These are phyloP conservation scores for Pleurozium schreberi DNA, from an alignment of 225 moss, liverwort and hornwort genomes.

Conservation along the genomic window DNA sequence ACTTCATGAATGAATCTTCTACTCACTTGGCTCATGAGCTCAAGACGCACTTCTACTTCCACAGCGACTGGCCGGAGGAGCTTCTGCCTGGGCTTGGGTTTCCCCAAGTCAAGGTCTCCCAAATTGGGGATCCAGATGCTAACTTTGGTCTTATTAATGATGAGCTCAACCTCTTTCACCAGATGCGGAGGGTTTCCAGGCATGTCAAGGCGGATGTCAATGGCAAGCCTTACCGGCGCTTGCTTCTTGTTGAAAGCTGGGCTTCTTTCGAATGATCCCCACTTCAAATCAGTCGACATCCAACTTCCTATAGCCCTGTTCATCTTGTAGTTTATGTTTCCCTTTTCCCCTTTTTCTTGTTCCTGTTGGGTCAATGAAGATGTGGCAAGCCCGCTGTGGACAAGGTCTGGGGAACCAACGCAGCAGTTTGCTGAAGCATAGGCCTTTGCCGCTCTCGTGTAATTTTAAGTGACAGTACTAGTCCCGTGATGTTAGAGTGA, in stretches of 20 bases:
- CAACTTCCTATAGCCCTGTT: not conserved
- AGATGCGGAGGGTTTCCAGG: constrained; percentile 56
- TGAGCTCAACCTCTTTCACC: constrained; percentile 70
- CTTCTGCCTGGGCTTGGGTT: constrained; percentile 55
- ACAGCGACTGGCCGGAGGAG: constrained; percentile 81
- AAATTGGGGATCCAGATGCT: constrained; percentile 66
- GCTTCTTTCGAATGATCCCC: constrained; percentile 1
- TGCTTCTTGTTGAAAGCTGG: constrained; percentile 55
- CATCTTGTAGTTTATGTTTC: not conserved
- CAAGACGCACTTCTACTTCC: constrained; percentile 69
- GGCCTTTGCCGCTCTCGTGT: constrained; percentile 2
- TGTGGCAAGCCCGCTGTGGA: not conserved
- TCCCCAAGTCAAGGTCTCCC: constrained; percentile 50
- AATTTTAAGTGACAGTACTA: not conserved
- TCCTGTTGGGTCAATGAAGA: not conserved
- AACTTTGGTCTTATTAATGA: constrained; percentile 67
- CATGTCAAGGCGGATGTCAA: constrained; percentile 45
- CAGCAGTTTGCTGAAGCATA: not conserved
- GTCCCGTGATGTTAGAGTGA: not conserved
- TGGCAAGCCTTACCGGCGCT: constrained; percentile 61
- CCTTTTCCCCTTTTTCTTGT: not conserved
- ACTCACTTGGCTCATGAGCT: constrained; percentile 53
- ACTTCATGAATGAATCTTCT: constrained; percentile 80
- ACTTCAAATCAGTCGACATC: constrained; percentile 4
- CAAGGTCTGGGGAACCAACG: not conserved